Base-by-base conservation (phyloP, 441 rosid genomes). In the Erysimum cheiri region DNA sequence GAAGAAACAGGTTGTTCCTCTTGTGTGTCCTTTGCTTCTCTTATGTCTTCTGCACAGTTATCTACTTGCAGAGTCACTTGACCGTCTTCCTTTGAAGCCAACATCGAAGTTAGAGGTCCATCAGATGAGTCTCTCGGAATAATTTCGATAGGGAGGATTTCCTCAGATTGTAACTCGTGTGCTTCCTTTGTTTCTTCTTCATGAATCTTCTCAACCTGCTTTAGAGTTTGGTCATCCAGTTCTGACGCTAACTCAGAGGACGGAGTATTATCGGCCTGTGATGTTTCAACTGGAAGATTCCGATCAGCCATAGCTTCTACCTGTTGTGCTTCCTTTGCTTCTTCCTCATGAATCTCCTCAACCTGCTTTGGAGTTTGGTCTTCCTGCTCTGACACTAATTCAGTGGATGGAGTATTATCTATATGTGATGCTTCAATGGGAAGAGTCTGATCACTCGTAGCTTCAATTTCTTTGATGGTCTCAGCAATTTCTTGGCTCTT, bases 61-160 rank as follows among this genome's bases (percentile, higher is more conserved):
- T 73, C 70, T 37, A 70, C 64, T 59, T 81, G 77, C 40, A 15
- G 41, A 49, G 54, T 58, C 69, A 67, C 80, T 52, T 40, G 60
- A 15, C 47, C 77, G 13, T 69, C 60, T n/a, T 67, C 67, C 44
- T 5, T 26, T 46, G 60, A 57, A 57, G 71, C 55, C 68, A 74
- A 71, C 60, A 24, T 17, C 48, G 69, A 57, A 66, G 17, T 29
- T 56, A 69, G 61, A 57, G 48, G 7, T 65, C 47, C 72, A 40
- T 41, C 22, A 36, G 60, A 28, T 22, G 47, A 67, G 14, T 69
- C 72, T 60, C 67, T 52, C 52, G 69, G 15, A 53, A 67, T 14
- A 33, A 4, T 60, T 52, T 73, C 68, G 0, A 35, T 60, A 22
- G 56, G 61, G 37, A 58, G 15, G 35, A 41, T 44, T 49, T 59